Evolutionary conservation across 1,139 yeast genomes (phyloP).

Genomic region (Debaryomyces sp.): DNA sequence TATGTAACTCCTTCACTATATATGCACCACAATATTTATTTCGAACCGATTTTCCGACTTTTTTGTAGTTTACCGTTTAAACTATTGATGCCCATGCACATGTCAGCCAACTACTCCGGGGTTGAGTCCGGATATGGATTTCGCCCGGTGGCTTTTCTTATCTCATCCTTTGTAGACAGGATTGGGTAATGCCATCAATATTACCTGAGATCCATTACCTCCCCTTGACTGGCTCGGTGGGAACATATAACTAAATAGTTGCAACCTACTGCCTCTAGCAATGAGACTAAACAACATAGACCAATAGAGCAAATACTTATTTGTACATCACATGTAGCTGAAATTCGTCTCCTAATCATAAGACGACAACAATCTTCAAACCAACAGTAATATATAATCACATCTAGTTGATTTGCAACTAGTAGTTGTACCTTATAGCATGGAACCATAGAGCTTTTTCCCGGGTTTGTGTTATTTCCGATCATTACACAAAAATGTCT

Average conservation of each 20-base stretch:
- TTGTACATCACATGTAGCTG: no score
- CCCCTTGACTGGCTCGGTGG: no score
- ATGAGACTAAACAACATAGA: no score
- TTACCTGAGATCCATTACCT: no score
- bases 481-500: constrained; percentile 1
- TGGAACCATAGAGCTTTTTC: background rate
- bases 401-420: background rate
- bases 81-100: background rate
- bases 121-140: background rate
- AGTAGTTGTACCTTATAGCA: background rate
- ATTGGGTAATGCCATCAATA: no score
- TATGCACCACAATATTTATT: background rate
- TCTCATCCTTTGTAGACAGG: no score
- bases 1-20: background rate
- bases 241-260: no score
- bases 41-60: background rate
- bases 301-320: no score
- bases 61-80: background rate
- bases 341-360: no score
- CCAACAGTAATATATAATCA: background rate
- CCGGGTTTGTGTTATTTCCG: constrained; percentile 4
- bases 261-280: no score
- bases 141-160: no score
- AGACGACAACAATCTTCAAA: background rate
- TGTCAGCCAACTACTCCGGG: background rate